Base-by-base conservation (phyloP, 257 asterid species). In the Capsicum rhomboideum region DNA sequence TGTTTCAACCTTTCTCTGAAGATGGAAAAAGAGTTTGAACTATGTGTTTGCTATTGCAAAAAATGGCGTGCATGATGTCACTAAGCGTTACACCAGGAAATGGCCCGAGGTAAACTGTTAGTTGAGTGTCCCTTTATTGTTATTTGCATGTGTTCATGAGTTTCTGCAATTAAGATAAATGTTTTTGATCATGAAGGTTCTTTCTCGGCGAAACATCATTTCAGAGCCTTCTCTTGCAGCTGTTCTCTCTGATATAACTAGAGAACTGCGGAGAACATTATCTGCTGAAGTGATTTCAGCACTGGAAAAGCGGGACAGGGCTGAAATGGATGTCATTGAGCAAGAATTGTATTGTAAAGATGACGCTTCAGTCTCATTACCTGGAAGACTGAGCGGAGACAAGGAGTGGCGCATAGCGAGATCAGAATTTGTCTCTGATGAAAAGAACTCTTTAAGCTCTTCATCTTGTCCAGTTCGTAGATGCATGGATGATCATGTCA, bases 11-110 rank as follows among this genome's bases (percentile, higher is more conserved):
- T 87, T 80, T 84, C 85, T 69, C 72, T 90, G 87, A 89, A 96
- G 99, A 86, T 96, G 99, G 99, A 90, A 89, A 6, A 96, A 94
- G 89, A 92, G 84, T n/a, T 89, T 96, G 90, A 77, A 88, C 90
- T 96, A 94, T 53, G 89, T 96, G 79, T 74, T 96, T 82, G 99
- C 90, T 78, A 26, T 94, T 84, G 90, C 98, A 82, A 91, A 88
- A 90, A 93, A 96, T 89, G 99, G 98, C 74, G 98, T 94, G 50
- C 88, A 92, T 91, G 98, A 96, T 87, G 99, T 94, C 90, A 94
- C 97, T 44, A 96, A 93, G 89, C 94, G 99, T 79, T 96, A 96
- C 91, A 93, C 98, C 46, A 91, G 93, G 88, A 96, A 91, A 84
- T 96, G 98, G 99, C 94, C 87, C 54, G 97, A 94, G 97, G 98